Evolutionary conservation across 148 eudicot species (phyloP).

Genomic region (Beta vulgaris): DNA sequence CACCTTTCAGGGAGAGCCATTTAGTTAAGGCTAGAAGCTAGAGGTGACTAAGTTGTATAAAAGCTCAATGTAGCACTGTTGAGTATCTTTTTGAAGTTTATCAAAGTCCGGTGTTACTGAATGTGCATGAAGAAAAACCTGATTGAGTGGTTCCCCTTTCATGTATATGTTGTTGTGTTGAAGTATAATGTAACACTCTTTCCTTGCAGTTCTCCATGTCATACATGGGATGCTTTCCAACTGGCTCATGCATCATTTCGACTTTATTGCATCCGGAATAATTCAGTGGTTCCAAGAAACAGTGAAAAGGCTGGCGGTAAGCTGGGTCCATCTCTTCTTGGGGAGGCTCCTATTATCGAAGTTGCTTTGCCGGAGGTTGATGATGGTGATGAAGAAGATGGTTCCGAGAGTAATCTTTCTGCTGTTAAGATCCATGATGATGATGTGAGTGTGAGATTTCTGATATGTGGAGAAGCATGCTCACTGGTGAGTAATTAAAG

Average conservation of each 20-base stretch:
- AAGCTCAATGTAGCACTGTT: neutral
- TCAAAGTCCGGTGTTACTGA: neutral
- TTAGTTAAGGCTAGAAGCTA: neutral
- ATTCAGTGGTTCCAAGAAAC: conserved; percentile 44
- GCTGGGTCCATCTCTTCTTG: conserved; percentile 74
- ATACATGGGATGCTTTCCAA: conserved; percentile 93
- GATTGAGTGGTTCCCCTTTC: neutral
- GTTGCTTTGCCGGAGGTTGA: conserved; percentile 58
- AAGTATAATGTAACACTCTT: neutral
- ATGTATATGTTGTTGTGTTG: neutral
- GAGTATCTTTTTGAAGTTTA: neutral
- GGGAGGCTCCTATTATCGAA: conserved; percentile 74
- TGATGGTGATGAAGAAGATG: conserved; percentile 63
- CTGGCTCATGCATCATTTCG: conserved; percentile 84
- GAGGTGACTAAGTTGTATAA: neutral
- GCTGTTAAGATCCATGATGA: conserved; percentile 88
- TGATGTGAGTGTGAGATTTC: conserved; percentile 66
- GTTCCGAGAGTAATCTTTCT: conserved; percentile 48
- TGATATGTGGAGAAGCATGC: conserved; percentile 71
- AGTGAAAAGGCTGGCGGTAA: conserved; percentile 34
- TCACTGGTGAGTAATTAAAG: conserved; percentile 52
- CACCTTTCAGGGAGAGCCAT: neutral
- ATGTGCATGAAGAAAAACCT: neutral
- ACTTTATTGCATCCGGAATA: conserved; percentile 68
- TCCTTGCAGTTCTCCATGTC: conserved; percentile 77